phyloP scores from a whole-genome alignment of 371 early-diverging fungal species.

The Mortierella sp. region DNA sequence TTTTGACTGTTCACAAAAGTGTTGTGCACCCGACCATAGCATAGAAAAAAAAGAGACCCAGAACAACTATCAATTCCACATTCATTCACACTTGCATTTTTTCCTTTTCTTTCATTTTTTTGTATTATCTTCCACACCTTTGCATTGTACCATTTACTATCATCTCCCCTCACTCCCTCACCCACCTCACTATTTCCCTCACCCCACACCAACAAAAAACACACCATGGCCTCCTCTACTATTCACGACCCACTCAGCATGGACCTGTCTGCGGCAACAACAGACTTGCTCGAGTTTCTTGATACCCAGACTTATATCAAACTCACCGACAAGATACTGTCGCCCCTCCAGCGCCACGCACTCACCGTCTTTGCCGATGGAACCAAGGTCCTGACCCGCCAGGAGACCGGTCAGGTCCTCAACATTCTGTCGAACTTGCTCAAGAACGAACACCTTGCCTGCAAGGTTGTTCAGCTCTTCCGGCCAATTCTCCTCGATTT shows the following conservation, averaged over 20 bases:
- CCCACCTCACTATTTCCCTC: not conserved
- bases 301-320: slow-evolving; percentile 43
- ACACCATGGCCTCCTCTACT: slow-evolving; percentile 15
- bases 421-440: slow-evolving; percentile 46
- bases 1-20: slow-evolving; percentile 9
- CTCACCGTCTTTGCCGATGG: slow-evolving; percentile 38
- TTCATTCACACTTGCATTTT: slow-evolving; percentile 3
- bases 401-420: slow-evolving; percentile 30
- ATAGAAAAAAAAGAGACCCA: slow-evolving; percentile 15
- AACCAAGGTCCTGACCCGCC: slow-evolving; percentile 12
- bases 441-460: slow-evolving; percentile 39
- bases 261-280: slow-evolving; percentile 50
- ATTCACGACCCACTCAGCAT: slow-evolving; percentile 55
- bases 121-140: slow-evolving; percentile 12
- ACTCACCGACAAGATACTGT: slow-evolving; percentile 15
- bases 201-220: not conserved
- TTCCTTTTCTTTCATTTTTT: slow-evolving; percentile 14
- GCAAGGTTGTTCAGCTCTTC: slow-evolving; percentile 69
- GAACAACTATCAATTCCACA: not conserved
- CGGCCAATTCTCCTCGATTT: slow-evolving; percentile 89
- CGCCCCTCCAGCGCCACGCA: slow-evolving; percentile 36
- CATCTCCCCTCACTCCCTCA: slow-evolving; percentile 3
- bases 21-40: not conserved
- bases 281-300: slow-evolving; percentile 49
- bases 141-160: slow-evolving; percentile 19